Percentiles rank a stretch among this genome's conserved stretches.
Evolutionary conservation across 2,329 filamentous ascomycete genomes (phyloP).

Genomic region (Colletotrichum liriopes): DNA sequence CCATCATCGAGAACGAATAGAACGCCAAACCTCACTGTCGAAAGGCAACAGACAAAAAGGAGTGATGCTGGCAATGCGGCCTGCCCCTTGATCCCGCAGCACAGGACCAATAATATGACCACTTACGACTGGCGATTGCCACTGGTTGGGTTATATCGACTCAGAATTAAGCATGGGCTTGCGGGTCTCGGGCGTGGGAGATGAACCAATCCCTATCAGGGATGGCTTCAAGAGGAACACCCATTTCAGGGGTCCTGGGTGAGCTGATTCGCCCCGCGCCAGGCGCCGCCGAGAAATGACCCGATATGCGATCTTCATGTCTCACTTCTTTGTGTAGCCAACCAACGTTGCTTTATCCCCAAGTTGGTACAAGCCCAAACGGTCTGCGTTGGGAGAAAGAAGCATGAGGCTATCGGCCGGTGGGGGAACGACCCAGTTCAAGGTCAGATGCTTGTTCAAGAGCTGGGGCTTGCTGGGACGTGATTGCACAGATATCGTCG

Average conservation of each 20-base stretch:
- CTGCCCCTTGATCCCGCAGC: constrained; percentile 3
- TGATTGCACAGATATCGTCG: background rate
- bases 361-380: background rate
- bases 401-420: constrained; percentile 7
- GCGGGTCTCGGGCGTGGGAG: background rate
- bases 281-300: constrained; percentile 33
- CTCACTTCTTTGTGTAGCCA: constrained; percentile 36
- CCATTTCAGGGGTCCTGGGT: constrained; percentile 23
- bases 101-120: background rate
- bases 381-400: constrained; percentile 8
- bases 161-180: constrained; percentile 34
- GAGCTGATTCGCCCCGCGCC: constrained; percentile 26
- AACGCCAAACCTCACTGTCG: background rate
- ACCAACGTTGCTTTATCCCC: constrained; percentile 4
- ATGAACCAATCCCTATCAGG: constrained; percentile 24
- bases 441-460: background rate
- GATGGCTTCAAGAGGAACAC: constrained; percentile 4
- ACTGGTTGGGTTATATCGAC: constrained; percentile 9
- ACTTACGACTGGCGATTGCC: background rate
- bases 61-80: background rate
- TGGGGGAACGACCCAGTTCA: background rate
- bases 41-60: constrained; percentile 2
- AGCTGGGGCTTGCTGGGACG: background rate
- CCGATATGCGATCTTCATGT: constrained; percentile 35
- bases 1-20: constrained; percentile 32